These are phyloP conservation scores for Saccharum spontaneum DNA, from an alignment of 176 grass and related monocot species.

Conservation along the genomic window DNA sequence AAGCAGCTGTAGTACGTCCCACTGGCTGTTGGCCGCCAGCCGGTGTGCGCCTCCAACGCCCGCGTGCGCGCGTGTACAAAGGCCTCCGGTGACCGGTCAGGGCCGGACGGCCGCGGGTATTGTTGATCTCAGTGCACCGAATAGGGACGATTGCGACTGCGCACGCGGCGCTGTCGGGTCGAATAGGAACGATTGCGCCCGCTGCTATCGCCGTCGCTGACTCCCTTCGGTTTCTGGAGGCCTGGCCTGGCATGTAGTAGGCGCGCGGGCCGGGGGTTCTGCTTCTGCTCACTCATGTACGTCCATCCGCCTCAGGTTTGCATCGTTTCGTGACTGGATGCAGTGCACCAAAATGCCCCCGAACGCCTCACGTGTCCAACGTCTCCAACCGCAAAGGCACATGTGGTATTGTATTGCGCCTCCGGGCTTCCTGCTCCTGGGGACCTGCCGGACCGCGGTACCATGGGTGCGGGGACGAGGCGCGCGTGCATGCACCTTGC, in stretches of 20 bases:
- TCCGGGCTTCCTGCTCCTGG: neutral
- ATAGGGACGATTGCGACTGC: neutral
- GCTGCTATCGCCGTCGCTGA: neutral
- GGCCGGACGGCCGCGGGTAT: no score
- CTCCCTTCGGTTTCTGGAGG: neutral
- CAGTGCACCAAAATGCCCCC: neutral
- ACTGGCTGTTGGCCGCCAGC: neutral
- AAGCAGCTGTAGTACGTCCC: neutral
- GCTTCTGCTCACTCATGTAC: neutral
- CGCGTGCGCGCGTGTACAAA: neutral
- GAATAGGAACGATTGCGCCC: neutral
- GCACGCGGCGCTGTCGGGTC: slow-evolving; percentile 16
- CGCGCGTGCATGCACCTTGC: neutral
- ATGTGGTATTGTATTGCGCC: neutral
- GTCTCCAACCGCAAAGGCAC: neutral
- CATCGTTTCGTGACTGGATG: neutral
- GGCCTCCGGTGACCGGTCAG: no score
- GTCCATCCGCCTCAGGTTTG: neutral
- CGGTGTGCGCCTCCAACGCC: neutral
- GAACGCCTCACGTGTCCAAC: neutral
- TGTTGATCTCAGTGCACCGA: neutral
- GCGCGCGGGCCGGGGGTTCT: neutral
- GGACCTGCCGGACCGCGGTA: neutral
- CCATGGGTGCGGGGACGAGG: neutral
- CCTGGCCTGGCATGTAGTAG: neutral